Percentiles rank a stretch among this genome's conserved stretches.
Evolutionary conservation across 2,329 filamentous ascomycete species (phyloP).

Genomic region (Exophiala sp.): DNA sequence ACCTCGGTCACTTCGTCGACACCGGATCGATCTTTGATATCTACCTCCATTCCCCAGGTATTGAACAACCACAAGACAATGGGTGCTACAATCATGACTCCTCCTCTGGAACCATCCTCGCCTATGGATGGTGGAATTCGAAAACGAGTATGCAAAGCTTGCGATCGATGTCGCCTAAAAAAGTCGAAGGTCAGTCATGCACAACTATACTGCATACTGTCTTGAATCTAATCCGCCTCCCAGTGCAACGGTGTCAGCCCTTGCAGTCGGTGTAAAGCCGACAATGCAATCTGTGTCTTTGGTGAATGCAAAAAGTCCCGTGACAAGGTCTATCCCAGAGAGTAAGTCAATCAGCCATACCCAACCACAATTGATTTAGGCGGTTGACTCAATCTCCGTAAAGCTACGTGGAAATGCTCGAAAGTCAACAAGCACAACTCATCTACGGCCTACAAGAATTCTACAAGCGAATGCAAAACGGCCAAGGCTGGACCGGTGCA

Average conservation of each 20-base stretch:
- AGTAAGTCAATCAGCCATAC: constrained; percentile 44
- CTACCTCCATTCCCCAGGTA: neutral
- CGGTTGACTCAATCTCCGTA: neutral
- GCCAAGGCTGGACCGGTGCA: constrained; percentile 55
- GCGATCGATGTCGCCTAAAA: constrained; percentile 63
- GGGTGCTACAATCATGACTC: constrained; percentile 26
- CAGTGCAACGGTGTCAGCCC: constrained; percentile 61
- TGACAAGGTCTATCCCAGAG: constrained; percentile 67
- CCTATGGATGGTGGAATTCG: constrained; percentile 35
- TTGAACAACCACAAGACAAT: constrained; percentile 2
- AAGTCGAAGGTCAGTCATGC: constrained; percentile 58
- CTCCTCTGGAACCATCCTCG: constrained; percentile 28
- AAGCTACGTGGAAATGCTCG: constrained; percentile 65
- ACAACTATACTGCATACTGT: neutral
- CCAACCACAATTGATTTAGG: neutral
- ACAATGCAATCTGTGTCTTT: constrained; percentile 64
- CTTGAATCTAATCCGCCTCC: constrained; percentile 1
- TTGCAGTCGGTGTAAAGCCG: constrained; percentile 60
- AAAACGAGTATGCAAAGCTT: constrained; percentile 65
- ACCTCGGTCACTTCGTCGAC: no score
- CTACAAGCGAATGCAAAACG: constrained; percentile 52
- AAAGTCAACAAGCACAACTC: constrained; percentile 62
- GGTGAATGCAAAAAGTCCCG: constrained; percentile 64
- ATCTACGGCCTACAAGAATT: constrained; percentile 60
- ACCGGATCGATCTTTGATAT: no score